Base-by-base conservation (phyloP, 176 grass and related monocot species). In the Poa pratensis region DNA sequence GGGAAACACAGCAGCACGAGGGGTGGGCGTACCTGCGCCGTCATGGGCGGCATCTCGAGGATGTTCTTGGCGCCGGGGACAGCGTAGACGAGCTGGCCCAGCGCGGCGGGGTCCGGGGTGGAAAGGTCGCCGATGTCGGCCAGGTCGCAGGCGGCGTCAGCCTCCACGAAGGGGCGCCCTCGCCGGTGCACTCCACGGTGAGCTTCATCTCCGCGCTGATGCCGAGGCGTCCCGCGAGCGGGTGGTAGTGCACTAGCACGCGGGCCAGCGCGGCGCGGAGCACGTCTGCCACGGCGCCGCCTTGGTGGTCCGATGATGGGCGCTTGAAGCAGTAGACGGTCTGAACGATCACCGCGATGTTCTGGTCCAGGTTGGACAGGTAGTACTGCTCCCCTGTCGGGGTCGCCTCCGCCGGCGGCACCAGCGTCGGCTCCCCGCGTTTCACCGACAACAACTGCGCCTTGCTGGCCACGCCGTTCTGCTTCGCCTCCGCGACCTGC, bases 321-420 rank as follows among this genome's bases (percentile, higher is more conserved):
- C 82, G 70, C 77, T 90, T 92, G 93, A 90, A 98, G 86, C 93
- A 92, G 89, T 98, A 98, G 2, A 95, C 66, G 0, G 96, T 98
- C 82, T 96, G 91, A 66, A 96, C 90, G 75, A 96, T 82, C 34
- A 99, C 93, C 0, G 91, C 93, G n/a, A 99, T 91, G 82, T 99
- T 94, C 85, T 99, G 96, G 88, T 99, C 96, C 40, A 99, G 90
- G 91, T 99, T 99, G 3, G 91, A 96, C n/a, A 99, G 90, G 89
- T 88, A 99, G 88, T 99, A 99, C 37, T 78, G 86, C 13, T 89
- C 90, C 30, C 89, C 96, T 11, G 73, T 94, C 45, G 91, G 81
- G 18, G 96, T 99, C 50, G 81, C 43, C 39, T 77, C 82, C 7
- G 88, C 91, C 34, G 96, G 96, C 22, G 75, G 14, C 51, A 99